Evolutionary conservation across 805 yeast genomes (phyloP), one percentile per base, ranked within the genome.

Genomic region (Wickerhamiella slavikovae): DNA sequence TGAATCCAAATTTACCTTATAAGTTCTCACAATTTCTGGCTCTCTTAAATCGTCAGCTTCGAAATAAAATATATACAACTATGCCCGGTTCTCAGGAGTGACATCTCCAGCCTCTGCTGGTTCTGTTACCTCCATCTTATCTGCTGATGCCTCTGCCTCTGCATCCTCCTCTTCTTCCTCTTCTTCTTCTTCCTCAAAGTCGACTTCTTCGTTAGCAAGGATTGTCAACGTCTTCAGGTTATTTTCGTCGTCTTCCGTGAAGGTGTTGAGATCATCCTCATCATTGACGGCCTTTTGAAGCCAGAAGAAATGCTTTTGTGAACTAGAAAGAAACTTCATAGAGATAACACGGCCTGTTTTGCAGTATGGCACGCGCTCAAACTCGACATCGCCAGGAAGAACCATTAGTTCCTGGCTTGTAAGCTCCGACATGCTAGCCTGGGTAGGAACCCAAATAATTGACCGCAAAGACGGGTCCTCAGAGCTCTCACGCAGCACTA

Each of bases 311-410:
- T 50, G 45, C 34, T 63, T 58, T 22, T 72, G 71, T 28, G 76
- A 75, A 17, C 78, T 64, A 34, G 70, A 59, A 39, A 60, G 56
- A 47, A 73, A 73, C 35, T 65, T 62, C 51, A 74, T 59, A 15
- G 71, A 70, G 39, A 68, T 71, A 11, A 80, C 82, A 36, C 93
- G 60, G 11, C 93, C 93, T 0, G 80, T 66, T 25, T 54, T 63
- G 49, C 91, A 75, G 17, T 77, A 66, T 29, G 59, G 50, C 25
- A 77, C 67, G 31, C 66, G 76, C 37, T 65, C 64, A 69, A 82
- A 77, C 25, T 72, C 66, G 30, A 76, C 85, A 44, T 80, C 93
- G 2, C 91, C 92, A 0, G 91, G 89, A 40, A 79, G 70, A 25
- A 79, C 65, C 38, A 78, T 57, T 34, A 77, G 58, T 26, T 57